Percentiles rank a stretch among this genome's conserved stretches.
Conservation (phyloP, 192 early-diverging fungal species). For the Dissophora globulifera region DNA sequence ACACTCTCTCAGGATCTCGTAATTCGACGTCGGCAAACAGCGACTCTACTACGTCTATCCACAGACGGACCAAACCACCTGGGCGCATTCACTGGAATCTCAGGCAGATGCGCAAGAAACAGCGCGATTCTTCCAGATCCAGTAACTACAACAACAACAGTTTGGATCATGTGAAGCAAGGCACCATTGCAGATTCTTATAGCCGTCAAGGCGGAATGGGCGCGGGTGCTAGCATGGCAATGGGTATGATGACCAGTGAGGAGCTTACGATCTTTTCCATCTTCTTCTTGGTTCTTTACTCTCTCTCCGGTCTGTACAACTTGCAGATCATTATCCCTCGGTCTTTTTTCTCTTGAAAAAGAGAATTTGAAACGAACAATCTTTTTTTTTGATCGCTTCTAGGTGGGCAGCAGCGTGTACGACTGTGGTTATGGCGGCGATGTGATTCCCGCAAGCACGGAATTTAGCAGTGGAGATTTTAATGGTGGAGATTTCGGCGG, state of each 20-base stretch:
- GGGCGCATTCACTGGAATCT: constrained; percentile 32
- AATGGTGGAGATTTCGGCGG: constrained; percentile 33
- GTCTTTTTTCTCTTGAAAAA: not conserved
- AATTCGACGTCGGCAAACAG: constrained; percentile 37
- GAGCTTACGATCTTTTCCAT: no score
- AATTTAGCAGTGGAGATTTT: constrained; percentile 20
- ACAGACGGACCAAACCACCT: constrained; percentile 30
- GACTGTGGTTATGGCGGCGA: constrained; percentile 17
- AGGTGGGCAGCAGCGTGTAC: no score
- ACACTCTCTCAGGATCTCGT: constrained; percentile 18
- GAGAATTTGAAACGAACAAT: no score
- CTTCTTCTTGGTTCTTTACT: no score
- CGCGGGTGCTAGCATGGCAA: constrained; percentile 36
- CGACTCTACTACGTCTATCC: constrained; percentile 46
- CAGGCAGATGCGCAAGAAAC: constrained; percentile 28
- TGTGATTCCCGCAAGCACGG: constrained; percentile 17
- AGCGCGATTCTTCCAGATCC: constrained; percentile 39
- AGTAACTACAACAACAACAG: constrained; percentile 20
- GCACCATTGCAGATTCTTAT: constrained; percentile 23
- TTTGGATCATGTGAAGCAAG: constrained; percentile 1
- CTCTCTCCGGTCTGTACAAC: no score
- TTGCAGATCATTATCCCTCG: no score
- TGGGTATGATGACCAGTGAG: constrained; percentile 39
- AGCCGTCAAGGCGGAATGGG: constrained; percentile 46
- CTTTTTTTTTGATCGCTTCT: not conserved